phyloP scores from a whole-genome alignment of 129 eudicot genomes.

The Helianthus tuberosus region DNA sequence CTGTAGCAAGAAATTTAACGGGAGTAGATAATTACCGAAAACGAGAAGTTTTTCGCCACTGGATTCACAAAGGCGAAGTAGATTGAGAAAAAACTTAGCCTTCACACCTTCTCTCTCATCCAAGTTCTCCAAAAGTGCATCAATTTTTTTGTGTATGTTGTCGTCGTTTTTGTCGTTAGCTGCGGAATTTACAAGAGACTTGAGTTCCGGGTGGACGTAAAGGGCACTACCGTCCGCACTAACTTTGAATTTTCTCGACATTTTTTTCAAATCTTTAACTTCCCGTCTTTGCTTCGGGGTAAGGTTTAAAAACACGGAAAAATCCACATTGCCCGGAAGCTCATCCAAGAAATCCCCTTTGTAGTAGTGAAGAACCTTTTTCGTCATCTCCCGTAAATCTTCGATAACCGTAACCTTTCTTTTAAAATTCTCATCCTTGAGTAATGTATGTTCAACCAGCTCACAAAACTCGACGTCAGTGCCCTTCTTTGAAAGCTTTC shows the following conservation, averaged over 20 bases:
- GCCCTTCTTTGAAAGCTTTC: slow-evolving; percentile 37
- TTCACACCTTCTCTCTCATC: slow-evolving; percentile 81
- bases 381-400: slow-evolving; percentile 56
- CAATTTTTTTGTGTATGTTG: slow-evolving; percentile 43
- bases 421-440: slow-evolving; percentile 37
- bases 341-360: slow-evolving; percentile 94
- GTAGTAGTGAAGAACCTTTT: slow-evolving; percentile 80
- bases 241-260: slow-evolving; percentile 53
- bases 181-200: slow-evolving; percentile 39
- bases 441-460: slow-evolving; percentile 39
- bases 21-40: slow-evolving; percentile 83
- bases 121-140: slow-evolving; percentile 53
- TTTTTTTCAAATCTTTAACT: slow-evolving; percentile 43
- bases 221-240: slow-evolving; percentile 74
- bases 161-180: slow-evolving; percentile 50
- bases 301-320: slow-evolving; percentile 67
- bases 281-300: slow-evolving; percentile 64
- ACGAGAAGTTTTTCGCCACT: slow-evolving; percentile 79
- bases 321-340: slow-evolving; percentile 82
- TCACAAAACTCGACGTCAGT: slow-evolving; percentile 40
- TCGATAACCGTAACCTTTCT: slow-evolving; percentile 37
- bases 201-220: slow-evolving; percentile 76
- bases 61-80: slow-evolving; percentile 73
- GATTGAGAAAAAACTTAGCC: slow-evolving; percentile 71
- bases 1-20: slow-evolving; percentile 70